Base-by-base conservation (phyloP, 2,329 filamentous ascomycete species). In the Botryotinia calthae region DNA sequence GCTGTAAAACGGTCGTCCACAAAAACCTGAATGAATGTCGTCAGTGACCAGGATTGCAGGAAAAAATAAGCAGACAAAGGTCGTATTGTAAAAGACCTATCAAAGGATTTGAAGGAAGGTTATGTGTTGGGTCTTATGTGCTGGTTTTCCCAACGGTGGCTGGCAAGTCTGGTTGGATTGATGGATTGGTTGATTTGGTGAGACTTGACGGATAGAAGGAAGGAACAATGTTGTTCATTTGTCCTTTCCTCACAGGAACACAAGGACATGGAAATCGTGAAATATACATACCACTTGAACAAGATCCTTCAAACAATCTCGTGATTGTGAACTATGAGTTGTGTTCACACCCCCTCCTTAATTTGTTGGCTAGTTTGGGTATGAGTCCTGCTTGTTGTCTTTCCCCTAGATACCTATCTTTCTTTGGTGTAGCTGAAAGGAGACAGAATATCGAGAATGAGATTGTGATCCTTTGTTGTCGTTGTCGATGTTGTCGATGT, bases 31-130 rank as follows among this genome's bases (percentile, higher is more conserved):
- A 68, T 37, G 2, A 51, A 61, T 61, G 25, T 72, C 63, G 54
- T 72, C 63, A 72, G 70, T 72, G 44, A 51, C 54, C 42, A 65
- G 63, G 62, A 59, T 72, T 42, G 51, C 37, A 14, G 28, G n/a
- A 22, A 31, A 48, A 42, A 61, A 59, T n/a, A n/a, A 31, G 59
- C n/a, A 59, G 44, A 25, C 28, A 40, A 40, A 51, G 70, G 70
- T 67, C 28, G 62, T 51, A 59, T 72, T 28, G 5, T 51, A 51
- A 34, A 72, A 61, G 18, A 34, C 28, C 62, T 46, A 16, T 71
- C 22, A 25, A 67, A 72, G 62, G 2, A 59, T 42, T 40, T 25
- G 56, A 72, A 56, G 61, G 37, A 44, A 42, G 25, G 16, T 37
- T 51, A 9, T 51, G 31, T 51, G 31, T 66, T 51, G 44, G 63